Evolutionary conservation across 352 stramenopile genomes (phyloP).

Genomic region (Globisporangium perplexum): DNA sequence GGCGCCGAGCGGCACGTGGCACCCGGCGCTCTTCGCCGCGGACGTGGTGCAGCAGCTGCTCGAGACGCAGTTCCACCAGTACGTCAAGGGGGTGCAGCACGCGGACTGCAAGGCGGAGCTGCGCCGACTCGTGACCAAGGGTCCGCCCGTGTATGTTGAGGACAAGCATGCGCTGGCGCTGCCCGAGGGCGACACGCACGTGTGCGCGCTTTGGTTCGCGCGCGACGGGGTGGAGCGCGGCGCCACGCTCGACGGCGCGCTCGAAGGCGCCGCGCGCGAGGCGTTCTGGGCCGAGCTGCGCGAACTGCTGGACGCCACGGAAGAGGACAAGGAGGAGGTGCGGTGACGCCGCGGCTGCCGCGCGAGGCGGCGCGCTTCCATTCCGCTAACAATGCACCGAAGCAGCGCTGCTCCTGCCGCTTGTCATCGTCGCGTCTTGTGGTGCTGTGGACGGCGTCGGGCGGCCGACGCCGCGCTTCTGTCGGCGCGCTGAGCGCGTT

Average conservation of each 20-base stretch:
- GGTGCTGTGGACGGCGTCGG: background rate
- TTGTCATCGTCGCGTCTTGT: background rate
- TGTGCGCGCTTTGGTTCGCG: slow-evolving; percentile 89
- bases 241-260: slow-evolving; percentile 83
- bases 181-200: slow-evolving; percentile 86
- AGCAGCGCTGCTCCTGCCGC: background rate
- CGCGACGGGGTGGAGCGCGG: slow-evolving; percentile 72
- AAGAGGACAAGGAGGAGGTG: slow-evolving; percentile 75
- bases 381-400: background rate
- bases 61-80: slow-evolving; percentile 88
- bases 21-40: slow-evolving; percentile 67
- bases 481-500: background rate
- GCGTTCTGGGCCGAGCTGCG: slow-evolving; percentile 64
- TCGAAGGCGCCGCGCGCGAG: slow-evolving; percentile 85
- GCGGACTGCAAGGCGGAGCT: slow-evolving; percentile 94
- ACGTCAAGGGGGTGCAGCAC: slow-evolving; percentile 91
- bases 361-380: background rate
- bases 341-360: slow-evolving; percentile 17
- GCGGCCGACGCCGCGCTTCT: background rate
- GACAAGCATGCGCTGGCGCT: slow-evolving; percentile 90
- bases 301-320: slow-evolving; percentile 69
- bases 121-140: slow-evolving; percentile 84
- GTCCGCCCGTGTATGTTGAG: slow-evolving; percentile 90
- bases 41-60: slow-evolving; percentile 84
- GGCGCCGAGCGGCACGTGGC: slow-evolving; percentile 84